Conservation (phyloP, 345 rosid genomes). For the Aquilaria malaccensis region DNA sequence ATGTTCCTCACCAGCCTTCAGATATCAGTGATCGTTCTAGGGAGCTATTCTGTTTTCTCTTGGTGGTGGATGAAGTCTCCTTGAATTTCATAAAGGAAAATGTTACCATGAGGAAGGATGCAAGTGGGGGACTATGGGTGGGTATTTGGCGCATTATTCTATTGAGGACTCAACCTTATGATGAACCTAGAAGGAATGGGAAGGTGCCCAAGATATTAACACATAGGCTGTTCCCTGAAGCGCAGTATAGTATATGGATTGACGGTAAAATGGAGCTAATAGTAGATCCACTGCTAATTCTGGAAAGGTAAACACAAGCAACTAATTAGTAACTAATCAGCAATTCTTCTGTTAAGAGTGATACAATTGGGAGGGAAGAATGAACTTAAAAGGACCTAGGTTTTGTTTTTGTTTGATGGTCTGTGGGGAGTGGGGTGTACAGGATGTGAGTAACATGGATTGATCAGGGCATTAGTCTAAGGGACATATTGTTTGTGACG, state of each 20-base stretch:
- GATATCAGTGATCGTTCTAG: conserved; percentile 67
- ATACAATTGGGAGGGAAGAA: neutral
- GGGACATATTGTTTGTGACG: too few relatives aligned
- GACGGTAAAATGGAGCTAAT: conserved; percentile 99
- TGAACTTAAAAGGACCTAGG: neutral
- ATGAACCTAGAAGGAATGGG: conserved; percentile 95
- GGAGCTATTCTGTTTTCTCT: conserved; percentile 84
- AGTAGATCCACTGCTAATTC: conserved; percentile 78
- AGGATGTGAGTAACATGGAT: too few relatives aligned
- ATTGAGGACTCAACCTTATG: conserved; percentile 80
- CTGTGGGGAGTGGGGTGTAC: too few relatives aligned
- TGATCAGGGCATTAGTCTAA: too few relatives aligned
- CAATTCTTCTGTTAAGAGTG: neutral
- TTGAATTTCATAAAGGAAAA: conserved; percentile 55
- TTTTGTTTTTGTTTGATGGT: neutral
- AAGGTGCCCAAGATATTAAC: conserved; percentile 95
- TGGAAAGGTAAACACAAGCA: conserved; percentile 59
- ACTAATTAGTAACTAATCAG: too few relatives aligned
- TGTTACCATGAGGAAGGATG: conserved; percentile 57
- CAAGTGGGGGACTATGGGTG: conserved; percentile 72
- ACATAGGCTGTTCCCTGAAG: conserved; percentile 90
- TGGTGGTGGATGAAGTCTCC: conserved; percentile 85
- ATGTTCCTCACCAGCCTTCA: conserved; percentile 83
- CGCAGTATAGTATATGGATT: conserved; percentile 96
- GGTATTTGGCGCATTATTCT: conserved; percentile 92